These are phyloP conservation scores for Alternaria hordeiaustralica DNA, from an alignment of 2,329 filamentous ascomycete genomes.

Conservation along the genomic window DNA sequence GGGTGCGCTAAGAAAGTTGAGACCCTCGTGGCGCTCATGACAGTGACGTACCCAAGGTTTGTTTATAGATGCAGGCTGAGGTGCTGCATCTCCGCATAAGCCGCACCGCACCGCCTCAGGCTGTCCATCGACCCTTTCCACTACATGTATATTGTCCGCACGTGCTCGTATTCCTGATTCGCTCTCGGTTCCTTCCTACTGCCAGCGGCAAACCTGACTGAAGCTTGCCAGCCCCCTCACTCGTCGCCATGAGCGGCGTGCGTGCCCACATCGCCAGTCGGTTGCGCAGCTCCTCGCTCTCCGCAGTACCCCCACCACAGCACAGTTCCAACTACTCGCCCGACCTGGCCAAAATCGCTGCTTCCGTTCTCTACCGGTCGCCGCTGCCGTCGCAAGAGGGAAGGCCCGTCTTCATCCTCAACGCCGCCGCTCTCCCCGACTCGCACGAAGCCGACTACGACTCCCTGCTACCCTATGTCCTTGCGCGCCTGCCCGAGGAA, in stretches of 20 bases:
- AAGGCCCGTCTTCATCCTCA: conserved; percentile 61
- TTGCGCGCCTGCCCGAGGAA: conserved; percentile 61
- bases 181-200: neutral
- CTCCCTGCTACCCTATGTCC: conserved; percentile 61
- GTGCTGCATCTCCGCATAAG: conserved; percentile 4
- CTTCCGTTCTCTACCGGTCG: conserved; percentile 62
- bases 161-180: conserved; percentile 15
- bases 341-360: conserved; percentile 56
- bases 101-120: conserved; percentile 15
- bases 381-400: conserved; percentile 58
- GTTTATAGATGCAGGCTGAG: conserved; percentile 15
- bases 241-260: conserved; percentile 45
- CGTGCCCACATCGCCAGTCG: conserved; percentile 47
- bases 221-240: neutral
- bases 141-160: conserved; percentile 10
- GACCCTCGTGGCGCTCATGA: conserved; percentile 12
- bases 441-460: conserved; percentile 62
- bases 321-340: conserved; percentile 56
- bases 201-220: neutral
- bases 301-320: conserved; percentile 54
- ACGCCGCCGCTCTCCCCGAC: conserved; percentile 64
- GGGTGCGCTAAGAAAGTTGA: conserved; percentile 1
- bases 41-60: conserved; percentile 24
- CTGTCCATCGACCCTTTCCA: neutral
- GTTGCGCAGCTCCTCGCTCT: conserved; percentile 54